phyloP scores from a whole-genome alignment of 2,329 filamentous ascomycete genomes.

The Aspergillus piperis region DNA sequence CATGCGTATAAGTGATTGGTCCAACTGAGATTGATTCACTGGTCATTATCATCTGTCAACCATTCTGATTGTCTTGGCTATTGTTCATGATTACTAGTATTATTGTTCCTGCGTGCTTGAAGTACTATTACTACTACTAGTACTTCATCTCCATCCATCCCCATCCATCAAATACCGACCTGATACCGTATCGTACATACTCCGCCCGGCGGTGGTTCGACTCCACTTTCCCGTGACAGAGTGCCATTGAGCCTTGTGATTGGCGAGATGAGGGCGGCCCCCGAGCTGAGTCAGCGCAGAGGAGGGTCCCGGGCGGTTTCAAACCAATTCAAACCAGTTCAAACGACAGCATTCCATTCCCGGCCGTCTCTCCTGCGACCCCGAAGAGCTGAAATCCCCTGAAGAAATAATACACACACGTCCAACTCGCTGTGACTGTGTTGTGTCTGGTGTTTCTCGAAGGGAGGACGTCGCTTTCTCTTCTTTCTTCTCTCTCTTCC shows the following conservation, averaged over 20 bases:
- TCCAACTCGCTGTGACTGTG: constrained; percentile 1
- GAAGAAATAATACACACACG: constrained; percentile 17
- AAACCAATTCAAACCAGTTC: neutral
- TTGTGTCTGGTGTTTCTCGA: neutral
- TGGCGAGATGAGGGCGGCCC: constrained; percentile 1
- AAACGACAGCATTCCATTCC: constrained; percentile 17
- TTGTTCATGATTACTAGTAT: too few relatives aligned
- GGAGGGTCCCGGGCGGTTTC: constrained; percentile 17
- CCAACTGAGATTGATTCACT: too few relatives aligned
- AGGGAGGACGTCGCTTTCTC: neutral
- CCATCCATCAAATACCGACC: neutral
- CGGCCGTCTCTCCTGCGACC: constrained; percentile 24
- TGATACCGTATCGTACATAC: neutral
- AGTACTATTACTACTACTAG: neutral
- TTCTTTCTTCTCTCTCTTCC: constrained; percentile 9
- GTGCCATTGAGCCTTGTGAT: neutral
- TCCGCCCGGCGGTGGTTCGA: neutral
- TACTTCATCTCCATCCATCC: neutral
- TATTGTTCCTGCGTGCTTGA: neutral
- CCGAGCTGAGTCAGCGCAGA: constrained; percentile 23
- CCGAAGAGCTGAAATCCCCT: constrained; percentile 6
- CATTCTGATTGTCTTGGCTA: too few relatives aligned
- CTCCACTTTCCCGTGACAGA: constrained; percentile 6
- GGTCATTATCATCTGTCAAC: too few relatives aligned
- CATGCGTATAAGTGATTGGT: too few relatives aligned